Evolutionary conservation across 2,329 filamentous ascomycete genomes (phyloP), one percentile per base, ranked within the genome.

Genomic region (Shiraia sp.): DNA sequence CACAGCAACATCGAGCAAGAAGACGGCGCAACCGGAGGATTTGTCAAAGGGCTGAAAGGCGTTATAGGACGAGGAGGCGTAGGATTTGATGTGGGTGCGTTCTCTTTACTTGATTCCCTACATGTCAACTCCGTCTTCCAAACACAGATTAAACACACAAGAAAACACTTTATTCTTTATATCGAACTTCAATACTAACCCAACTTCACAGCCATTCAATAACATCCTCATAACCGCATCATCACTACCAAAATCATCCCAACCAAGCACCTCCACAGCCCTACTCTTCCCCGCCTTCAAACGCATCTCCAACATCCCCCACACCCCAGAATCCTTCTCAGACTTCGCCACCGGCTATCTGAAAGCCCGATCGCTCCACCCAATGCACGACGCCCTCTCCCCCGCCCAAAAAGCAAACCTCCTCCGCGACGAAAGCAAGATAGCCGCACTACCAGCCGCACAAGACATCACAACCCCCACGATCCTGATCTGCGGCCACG

Each of bases 401-500:
- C 36, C 70, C 63, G 31, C 74, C 72, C 54, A 82, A 76, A 69
- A 77, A 68, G 48, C 67, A 8, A 47, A 54, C 1, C 64, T 76
- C 2, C 45, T 63, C 0, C 68, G 81, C 66, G 39, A 83, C 72
- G 58, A 80, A 61, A 60, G 72, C 46, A 40, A 72, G 72, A 72
- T 75, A 17, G 38, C 61, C 0, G 50, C 68, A 0, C 73, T 89
- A 2, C 69, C 71, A 1, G 76, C 78, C 1, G 83, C 88, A 4
- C 72, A 79, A 9, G 47, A 44, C 3, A 56, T 68, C n/a, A 55
- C 50, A 0, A 51, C 35, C 1, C 57, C 55, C n/a, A 56, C 51
- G 1, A 81, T 99, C 22, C 72, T 97, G 14, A 86, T 96, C 30
- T 99, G 93, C 63, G 90, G 90, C 0, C 93, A 99, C 58, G 87